Conservation (phyloP, 306 rosid species). For the Arachis hypogaea region DNA sequence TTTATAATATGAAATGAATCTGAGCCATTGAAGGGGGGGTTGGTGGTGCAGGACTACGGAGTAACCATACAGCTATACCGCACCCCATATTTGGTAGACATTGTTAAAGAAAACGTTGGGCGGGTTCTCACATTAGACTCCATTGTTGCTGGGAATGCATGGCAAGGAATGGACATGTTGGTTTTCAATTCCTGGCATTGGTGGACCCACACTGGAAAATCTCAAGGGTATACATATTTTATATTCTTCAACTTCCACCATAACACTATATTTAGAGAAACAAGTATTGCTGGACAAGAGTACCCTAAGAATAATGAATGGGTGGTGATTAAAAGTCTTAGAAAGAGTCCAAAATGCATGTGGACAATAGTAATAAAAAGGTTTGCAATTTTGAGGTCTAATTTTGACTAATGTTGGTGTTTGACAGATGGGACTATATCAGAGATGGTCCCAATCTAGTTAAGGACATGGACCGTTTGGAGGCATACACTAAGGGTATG, state of each 20-base stretch:
- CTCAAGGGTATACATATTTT: conserved; percentile 63
- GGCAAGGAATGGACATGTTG: conserved; percentile 85
- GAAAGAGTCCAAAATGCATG: no score
- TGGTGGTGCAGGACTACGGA: conserved; percentile 67
- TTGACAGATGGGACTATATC: conserved; percentile 79
- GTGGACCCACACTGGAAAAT: conserved; percentile 87
- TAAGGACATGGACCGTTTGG: conserved; percentile 79
- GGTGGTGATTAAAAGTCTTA: no score
- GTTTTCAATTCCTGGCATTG: conserved; percentile 97
- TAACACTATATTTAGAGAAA: not conserved
- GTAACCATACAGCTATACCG: conserved; percentile 70
- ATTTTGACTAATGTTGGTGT: not conserved
- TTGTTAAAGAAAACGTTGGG: conserved; percentile 62
- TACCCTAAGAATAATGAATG: no score
- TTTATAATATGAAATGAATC: conserved; percentile 19
- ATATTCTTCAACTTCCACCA: no score
- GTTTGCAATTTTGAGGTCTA: not conserved
- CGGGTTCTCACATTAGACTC: conserved; percentile 74
- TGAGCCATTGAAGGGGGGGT: conserved; percentile 24
- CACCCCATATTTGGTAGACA: conserved; percentile 84
- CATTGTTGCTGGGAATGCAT: conserved; percentile 68
- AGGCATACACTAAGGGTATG: conserved; percentile 72
- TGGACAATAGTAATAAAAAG: not conserved
- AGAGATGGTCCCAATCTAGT: conserved; percentile 62
- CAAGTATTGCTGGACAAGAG: no score